These are phyloP conservation scores for Poronia punctata DNA, from an alignment of 495 filamentous ascomycete species.

Conservation along the genomic window DNA sequence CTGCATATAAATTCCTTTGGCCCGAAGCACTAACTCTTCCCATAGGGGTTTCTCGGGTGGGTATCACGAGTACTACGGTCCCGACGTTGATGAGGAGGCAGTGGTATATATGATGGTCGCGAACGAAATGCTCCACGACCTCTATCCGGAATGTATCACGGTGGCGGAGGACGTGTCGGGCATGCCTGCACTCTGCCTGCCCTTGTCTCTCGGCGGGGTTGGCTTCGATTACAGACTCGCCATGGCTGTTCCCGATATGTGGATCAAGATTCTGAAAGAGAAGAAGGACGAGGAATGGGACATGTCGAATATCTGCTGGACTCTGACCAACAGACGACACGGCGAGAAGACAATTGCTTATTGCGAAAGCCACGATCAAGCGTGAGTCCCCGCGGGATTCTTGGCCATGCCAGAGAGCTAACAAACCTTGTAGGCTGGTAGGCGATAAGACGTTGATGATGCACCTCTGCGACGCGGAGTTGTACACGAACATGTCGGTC, in stretches of 20 bases:
- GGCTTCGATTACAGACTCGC: slow-evolving; percentile 97
- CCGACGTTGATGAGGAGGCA: slow-evolving; percentile 87
- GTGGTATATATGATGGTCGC: slow-evolving; percentile 94
- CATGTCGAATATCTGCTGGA: slow-evolving; percentile 74
- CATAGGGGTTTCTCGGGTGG: slow-evolving; percentile 92
- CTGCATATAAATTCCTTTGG: not conserved
- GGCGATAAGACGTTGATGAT: slow-evolving; percentile 95
- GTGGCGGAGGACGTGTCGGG: slow-evolving; percentile 97
- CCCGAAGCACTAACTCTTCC: slow-evolving; percentile 4
- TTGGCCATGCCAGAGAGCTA: slow-evolving; percentile 15
- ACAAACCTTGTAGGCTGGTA: slow-evolving; percentile 64
- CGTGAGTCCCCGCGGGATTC: slow-evolving; percentile 52
- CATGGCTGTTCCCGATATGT: slow-evolving; percentile 98
- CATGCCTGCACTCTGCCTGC: slow-evolving; percentile 90
- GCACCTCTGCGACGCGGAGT: slow-evolving; percentile 94
- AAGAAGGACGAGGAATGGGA: slow-evolving; percentile 90
- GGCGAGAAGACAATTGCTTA: slow-evolving; percentile 99
- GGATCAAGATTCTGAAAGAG: slow-evolving; percentile 97
- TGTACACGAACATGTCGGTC: slow-evolving; percentile 96
- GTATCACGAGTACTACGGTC: slow-evolving; percentile 97
- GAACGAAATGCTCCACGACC: slow-evolving; percentile 87
- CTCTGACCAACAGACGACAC: slow-evolving; percentile 84
- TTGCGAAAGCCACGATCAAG: slow-evolving; percentile 95
- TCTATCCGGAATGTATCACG: slow-evolving; percentile 82
- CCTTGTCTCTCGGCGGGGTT: slow-evolving; percentile 77